These are phyloP conservation scores for Pleurotus platypus DNA, from an alignment of 768 basidiomycete species.

Conservation along the genomic window DNA sequence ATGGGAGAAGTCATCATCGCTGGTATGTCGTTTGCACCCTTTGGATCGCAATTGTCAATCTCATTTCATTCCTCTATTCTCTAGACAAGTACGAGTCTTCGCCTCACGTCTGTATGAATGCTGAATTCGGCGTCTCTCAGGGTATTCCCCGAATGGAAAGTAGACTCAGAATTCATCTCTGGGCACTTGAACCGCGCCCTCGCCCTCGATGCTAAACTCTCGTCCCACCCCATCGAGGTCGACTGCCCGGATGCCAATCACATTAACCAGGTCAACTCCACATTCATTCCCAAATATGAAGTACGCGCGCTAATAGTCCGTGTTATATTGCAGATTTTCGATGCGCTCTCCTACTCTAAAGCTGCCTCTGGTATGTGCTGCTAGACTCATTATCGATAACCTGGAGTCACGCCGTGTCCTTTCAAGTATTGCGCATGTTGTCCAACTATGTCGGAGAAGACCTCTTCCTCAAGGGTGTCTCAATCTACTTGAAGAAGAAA, in stretches of 20 bases:
- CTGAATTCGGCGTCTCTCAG: conserved; percentile 25
- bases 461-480: conserved; percentile 82
- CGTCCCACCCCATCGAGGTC: conserved; percentile 92
- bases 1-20: conserved; percentile 88
- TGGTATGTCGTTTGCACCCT: conserved; percentile 37
- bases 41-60: background rate
- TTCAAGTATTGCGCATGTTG: conserved; percentile 87
- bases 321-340: conserved; percentile 65
- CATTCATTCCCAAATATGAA: background rate
- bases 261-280: conserved; percentile 59
- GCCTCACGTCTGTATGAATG: background rate
- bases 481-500: conserved; percentile 87
- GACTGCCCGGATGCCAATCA: conserved; percentile 83
- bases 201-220: conserved; percentile 75
- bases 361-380: conserved; percentile 60
- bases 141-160: conserved; percentile 84
- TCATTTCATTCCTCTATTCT: background rate
- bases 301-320: background rate
- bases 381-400: background rate
- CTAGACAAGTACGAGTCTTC: conserved; percentile 48
- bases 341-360: conserved; percentile 83
- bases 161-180: conserved; percentile 79
- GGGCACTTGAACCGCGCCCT: conserved; percentile 75
- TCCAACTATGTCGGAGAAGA: conserved; percentile 87
- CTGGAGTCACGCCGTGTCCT: background rate